A percentile compares a stretch with the other conserved stretches of the same genome.
Evolutionary conservation across 2,329 filamentous ascomycete genomes (phyloP).

Genomic region (Acephala macrosclerotiorum): DNA sequence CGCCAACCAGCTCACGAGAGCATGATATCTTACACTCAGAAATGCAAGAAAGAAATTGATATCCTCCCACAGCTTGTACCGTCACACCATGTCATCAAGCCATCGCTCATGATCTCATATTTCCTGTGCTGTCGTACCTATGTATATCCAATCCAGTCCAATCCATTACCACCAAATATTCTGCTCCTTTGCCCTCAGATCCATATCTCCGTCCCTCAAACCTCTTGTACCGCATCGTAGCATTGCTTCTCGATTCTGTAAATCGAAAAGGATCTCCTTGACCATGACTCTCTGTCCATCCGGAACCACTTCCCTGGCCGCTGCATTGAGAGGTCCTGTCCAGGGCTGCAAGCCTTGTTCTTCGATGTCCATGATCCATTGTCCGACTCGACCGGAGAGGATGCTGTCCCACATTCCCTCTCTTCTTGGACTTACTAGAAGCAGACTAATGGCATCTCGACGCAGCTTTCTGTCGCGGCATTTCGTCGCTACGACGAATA

Average conservation of each 20-base stretch:
- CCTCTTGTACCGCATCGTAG: constrained; percentile 42
- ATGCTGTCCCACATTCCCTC: constrained; percentile 45
- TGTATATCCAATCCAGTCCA: not conserved
- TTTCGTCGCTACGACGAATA: constrained; percentile 43
- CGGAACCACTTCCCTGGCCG: constrained; percentile 28
- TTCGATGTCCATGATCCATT: constrained; percentile 48
- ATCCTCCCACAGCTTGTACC: not conserved
- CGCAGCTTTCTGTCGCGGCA: constrained; percentile 38
- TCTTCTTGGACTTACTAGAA: constrained; percentile 36
- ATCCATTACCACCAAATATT: constrained; percentile 2
- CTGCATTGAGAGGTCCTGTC: constrained; percentile 68
- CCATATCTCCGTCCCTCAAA: constrained; percentile 33
- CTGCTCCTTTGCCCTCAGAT: constrained; percentile 30
- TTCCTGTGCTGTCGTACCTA: not conserved
- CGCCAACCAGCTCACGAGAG: not conserved
- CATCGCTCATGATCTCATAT: constrained; percentile 3
- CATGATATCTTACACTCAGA: not conserved
- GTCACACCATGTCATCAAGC: not conserved
- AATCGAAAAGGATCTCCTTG: constrained; percentile 43
- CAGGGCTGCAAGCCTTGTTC: constrained; percentile 34
- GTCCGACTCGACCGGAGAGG: constrained; percentile 33
- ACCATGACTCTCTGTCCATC: constrained; percentile 43
- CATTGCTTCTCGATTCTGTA: constrained; percentile 40
- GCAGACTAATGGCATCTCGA: constrained; percentile 38
- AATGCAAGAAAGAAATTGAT: not conserved